These are phyloP conservation scores for Diospyros lotus DNA, from an alignment of 148 eudicot species.

Conservation along the genomic window DNA sequence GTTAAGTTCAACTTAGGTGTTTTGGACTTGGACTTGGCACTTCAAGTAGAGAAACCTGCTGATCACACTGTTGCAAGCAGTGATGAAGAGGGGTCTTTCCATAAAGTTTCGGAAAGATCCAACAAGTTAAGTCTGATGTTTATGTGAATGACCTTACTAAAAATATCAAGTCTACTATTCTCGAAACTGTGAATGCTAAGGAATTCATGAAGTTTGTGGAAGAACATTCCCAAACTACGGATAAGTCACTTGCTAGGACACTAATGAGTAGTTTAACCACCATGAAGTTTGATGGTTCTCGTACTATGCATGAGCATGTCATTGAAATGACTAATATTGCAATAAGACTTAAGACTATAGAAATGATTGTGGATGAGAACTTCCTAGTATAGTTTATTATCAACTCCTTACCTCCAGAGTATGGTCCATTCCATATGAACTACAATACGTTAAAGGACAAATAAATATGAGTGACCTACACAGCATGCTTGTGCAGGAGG, in stretches of 20 bases:
- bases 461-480: slow-evolving; percentile 16
- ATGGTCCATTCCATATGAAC: not conserved
- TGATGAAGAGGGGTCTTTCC: not conserved
- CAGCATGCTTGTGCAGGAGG: slow-evolving; percentile 19
- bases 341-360: slow-evolving; percentile 14
- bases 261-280: slow-evolving; percentile 4
- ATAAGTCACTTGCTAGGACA: not conserved
- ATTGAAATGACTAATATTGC: slow-evolving; percentile 19
- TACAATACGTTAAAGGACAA: slow-evolving; percentile 25
- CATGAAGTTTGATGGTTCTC: slow-evolving; percentile 11
- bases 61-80: not conserved
- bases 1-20: not conserved
- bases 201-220: slow-evolving; percentile 7
- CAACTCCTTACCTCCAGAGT: not conserved
- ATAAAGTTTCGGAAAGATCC: not conserved
- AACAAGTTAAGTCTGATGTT: not conserved
- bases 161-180: not conserved
- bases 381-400: not conserved
- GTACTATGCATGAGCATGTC: slow-evolving; percentile 17
- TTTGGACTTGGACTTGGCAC: not conserved
- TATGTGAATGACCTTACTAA: not conserved
- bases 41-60: not conserved
- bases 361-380: slow-evolving; percentile 13
- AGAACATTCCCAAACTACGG: slow-evolving; percentile 11
- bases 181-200: slow-evolving; percentile 7